Evolutionary conservation across 495 filamentous ascomycete genomes (phyloP), one percentile per base, ranked within the genome.

Genomic region (Neurospora sublineolata): DNA sequence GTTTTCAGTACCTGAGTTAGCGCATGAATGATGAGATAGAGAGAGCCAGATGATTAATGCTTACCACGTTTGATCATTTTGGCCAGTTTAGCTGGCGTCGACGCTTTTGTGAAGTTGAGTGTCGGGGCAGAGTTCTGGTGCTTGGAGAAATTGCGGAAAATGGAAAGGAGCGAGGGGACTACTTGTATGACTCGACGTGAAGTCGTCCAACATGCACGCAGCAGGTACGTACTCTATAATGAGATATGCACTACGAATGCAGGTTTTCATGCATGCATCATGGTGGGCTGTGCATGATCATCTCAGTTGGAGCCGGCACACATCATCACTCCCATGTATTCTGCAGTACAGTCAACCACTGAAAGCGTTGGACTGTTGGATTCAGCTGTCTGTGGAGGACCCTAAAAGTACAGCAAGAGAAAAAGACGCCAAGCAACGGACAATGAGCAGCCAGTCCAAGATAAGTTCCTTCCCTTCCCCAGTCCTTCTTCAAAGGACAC

Each of bases 1-100:
- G 69, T 73, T 38, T 75, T 64, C 33, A 71, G 69, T 9, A 75
- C 72, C 18, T 75, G 71, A 72, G 36, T 52, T 52, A 27, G 20
- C 44, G 4, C 4, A 20, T 23, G 44, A 4, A 52, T 27, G 20
- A 12, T 20, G 44, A 9, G 10, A 46, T 46, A 4, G 16, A 16
- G 40, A 42, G 4, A 7, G 40, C 18, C 16, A 9, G 18, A 44
- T 8, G 10, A 6, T 42, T 44, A 3, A 27, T 52, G 9, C 9
- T 12, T 60, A 12, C 14, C 23, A 30, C 23, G 27, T 30, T 33
- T 60, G 52, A 7, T 30, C 11, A 33, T 30, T 60, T 23, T 23
- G 11, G 46, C 23, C 11, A 11, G 5, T 30, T 6, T 2, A 14
- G 23, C 10, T 30, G 52, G 52, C 14, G 46, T 6, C 23, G 12